Percentiles rank a stretch among this genome's conserved stretches.
These are phyloP conservation scores for Colletotrichum tofieldiae DNA, from an alignment of 2,329 filamentous ascomycete species.

Conservation along the genomic window DNA sequence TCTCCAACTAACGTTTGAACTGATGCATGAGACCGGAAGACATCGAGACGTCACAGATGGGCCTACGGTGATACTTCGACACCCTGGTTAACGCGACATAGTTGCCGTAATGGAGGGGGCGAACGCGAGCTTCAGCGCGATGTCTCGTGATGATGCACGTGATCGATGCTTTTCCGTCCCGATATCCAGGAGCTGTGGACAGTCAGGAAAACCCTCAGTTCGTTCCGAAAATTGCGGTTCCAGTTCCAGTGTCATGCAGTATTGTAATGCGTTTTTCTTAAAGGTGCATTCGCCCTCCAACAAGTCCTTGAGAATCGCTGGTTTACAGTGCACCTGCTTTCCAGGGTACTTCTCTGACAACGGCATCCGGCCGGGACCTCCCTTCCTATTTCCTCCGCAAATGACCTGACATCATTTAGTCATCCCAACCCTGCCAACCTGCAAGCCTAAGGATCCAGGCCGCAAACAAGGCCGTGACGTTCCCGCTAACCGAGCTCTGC, in stretches of 20 bases:
- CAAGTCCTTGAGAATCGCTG: background rate
- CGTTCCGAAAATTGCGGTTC: background rate
- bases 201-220: background rate
- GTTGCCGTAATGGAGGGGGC: constrained; percentile 12
- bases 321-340: background rate
- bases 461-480: constrained; percentile 34
- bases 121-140: constrained; percentile 33
- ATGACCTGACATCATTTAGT: constrained; percentile 42
- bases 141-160: constrained; percentile 22
- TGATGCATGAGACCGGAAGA: background rate
- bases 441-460: constrained; percentile 36
- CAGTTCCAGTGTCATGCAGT: background rate
- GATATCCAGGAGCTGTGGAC: background rate
- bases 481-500: constrained; percentile 43
- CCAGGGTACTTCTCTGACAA: background rate
- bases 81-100: constrained; percentile 16
- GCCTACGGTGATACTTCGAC: background rate
- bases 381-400: constrained; percentile 35
- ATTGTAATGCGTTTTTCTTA: background rate
- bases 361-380: background rate
- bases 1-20: background rate
- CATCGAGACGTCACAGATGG: background rate
- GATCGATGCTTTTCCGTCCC: background rate
- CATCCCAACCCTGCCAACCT: constrained; percentile 24
- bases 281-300: background rate